A percentile compares a stretch with the other conserved stretches of the same genome.
phyloP scores from a whole-genome alignment of 2,329 filamentous ascomycete genomes.

The Xylariaceae sp. region DNA sequence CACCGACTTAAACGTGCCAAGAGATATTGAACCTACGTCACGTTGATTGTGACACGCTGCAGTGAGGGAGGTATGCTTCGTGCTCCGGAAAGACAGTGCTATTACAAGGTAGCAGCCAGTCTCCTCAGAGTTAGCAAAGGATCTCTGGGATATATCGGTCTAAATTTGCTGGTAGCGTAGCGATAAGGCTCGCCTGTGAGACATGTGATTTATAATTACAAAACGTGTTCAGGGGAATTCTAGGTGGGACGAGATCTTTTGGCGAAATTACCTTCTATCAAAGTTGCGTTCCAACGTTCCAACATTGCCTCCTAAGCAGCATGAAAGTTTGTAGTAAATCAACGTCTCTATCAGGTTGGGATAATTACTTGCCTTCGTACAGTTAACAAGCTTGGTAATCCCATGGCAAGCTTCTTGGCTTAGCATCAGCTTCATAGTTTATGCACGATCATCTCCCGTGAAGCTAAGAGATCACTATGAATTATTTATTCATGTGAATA shows the following conservation, averaged over 20 bases:
- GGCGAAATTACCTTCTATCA: constrained; percentile 35
- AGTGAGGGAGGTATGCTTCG: neutral
- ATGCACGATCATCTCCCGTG: too few relatives aligned
- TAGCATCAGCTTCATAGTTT: too few relatives aligned
- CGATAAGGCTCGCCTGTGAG: neutral
- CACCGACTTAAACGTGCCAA: constrained; percentile 2
- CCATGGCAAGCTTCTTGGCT: too few relatives aligned
- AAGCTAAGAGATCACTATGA: too few relatives aligned
- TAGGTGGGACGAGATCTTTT: constrained; percentile 35
- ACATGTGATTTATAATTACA: constrained; percentile 2
- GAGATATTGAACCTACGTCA: neutral
- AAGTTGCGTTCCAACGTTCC: constrained; percentile 36
- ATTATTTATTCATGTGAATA: too few relatives aligned
- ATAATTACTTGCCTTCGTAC: neutral
- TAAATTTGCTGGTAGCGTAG: neutral
- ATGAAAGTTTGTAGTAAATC: neutral
- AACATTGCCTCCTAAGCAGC: constrained; percentile 17
- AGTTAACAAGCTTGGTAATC: too few relatives aligned
- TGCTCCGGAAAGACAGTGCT: neutral
- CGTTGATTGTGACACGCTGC: neutral
- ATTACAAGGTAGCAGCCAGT: too few relatives aligned
- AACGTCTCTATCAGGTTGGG: neutral
- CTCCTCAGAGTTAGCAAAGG: too few relatives aligned
- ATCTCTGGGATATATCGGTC: neutral
- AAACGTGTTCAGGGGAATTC: constrained; percentile 36